A percentile compares a stretch with the other conserved stretches of the same genome.
phyloP scores from a whole-genome alignment of 371 early-diverging fungal species.

The Paraphysoderma sedebokerense region DNA sequence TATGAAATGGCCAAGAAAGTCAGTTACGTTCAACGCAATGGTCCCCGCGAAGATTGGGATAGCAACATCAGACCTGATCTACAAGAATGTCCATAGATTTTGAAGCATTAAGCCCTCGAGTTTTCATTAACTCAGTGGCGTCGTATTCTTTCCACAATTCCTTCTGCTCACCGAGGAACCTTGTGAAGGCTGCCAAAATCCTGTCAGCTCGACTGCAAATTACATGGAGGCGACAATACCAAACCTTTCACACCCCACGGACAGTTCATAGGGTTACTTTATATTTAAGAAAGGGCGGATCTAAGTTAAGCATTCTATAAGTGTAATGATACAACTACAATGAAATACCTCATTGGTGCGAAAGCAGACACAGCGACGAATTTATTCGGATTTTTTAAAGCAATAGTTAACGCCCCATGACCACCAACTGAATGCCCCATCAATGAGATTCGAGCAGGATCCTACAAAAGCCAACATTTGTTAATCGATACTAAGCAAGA shows the following conservation, averaged over 20 bases:
- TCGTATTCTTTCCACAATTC: slow-evolving; percentile 53
- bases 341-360: slow-evolving; percentile 68
- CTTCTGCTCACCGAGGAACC: slow-evolving; percentile 45
- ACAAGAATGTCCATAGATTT: slow-evolving; percentile 17
- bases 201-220: no score
- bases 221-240: no score
- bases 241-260: slow-evolving; percentile 62
- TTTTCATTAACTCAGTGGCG: slow-evolving; percentile 38
- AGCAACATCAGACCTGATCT: slow-evolving; percentile 18
- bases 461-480: slow-evolving; percentile 11
- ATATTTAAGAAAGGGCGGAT: no score
- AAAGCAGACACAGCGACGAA: slow-evolving; percentile 68
- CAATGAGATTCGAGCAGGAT: slow-evolving; percentile 39
- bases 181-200: slow-evolving; percentile 58
- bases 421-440: slow-evolving; percentile 83
- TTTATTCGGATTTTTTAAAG: slow-evolving; percentile 41
- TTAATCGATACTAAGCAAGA: neutral
- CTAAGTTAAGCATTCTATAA: no score
- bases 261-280: slow-evolving; percentile 45
- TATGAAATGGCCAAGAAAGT: slow-evolving; percentile 6
- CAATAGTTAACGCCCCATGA: slow-evolving; percentile 70
- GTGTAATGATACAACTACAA: no score
- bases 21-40: neutral
- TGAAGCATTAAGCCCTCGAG: slow-evolving; percentile 11
- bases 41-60: slow-evolving; percentile 13